Evolutionary conservation across 2,329 filamentous ascomycete species (phyloP).

Genomic region (Curvularia sp.): DNA sequence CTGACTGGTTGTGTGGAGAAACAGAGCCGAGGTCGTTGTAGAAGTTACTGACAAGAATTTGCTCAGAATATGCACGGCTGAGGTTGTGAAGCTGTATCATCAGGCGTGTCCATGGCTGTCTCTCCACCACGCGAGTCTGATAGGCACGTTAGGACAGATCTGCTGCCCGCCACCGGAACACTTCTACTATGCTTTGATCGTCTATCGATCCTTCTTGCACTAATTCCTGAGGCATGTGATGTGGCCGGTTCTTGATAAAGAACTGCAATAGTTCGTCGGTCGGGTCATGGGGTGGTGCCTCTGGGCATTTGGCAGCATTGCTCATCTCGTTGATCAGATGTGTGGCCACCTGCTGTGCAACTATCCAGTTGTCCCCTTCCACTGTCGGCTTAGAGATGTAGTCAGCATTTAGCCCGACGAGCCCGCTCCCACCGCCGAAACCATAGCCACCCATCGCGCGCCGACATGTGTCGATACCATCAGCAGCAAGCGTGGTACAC

Average conservation of each 20-base stretch:
- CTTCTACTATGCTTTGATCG: slow-evolving; percentile 53
- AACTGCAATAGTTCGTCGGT: slow-evolving; percentile 53
- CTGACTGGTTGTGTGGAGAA: slow-evolving; percentile 36
- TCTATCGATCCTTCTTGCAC: slow-evolving; percentile 39
- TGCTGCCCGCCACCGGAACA: slow-evolving; percentile 57
- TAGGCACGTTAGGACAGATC: slow-evolving; percentile 56
- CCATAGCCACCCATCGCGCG: slow-evolving; percentile 63
- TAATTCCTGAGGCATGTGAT: slow-evolving; percentile 38
- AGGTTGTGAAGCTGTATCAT: slow-evolving; percentile 54
- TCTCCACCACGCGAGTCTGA: slow-evolving; percentile 54
- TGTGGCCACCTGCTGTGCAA: slow-evolving; percentile 61
- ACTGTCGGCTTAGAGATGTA: slow-evolving; percentile 63
- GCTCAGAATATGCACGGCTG: slow-evolving; percentile 58
- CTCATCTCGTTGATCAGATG: slow-evolving; percentile 63
- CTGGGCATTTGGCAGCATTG: slow-evolving; percentile 48
- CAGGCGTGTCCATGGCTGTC: slow-evolving; percentile 58
- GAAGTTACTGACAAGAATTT: slow-evolving; percentile 58
- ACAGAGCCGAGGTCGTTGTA: slow-evolving; percentile 48
- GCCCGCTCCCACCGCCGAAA: slow-evolving; percentile 61
- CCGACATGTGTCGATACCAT: slow-evolving; percentile 63
- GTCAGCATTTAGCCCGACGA: slow-evolving; percentile 61
- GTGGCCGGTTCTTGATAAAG: slow-evolving; percentile 48
- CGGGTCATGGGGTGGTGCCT: slow-evolving; percentile 44
- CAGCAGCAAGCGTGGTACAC: slow-evolving; percentile 61
- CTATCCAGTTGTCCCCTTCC: slow-evolving; percentile 66